Conservation (phyloP, 1,139 yeast species). For the Wickerhamomyces sp. region DNA sequence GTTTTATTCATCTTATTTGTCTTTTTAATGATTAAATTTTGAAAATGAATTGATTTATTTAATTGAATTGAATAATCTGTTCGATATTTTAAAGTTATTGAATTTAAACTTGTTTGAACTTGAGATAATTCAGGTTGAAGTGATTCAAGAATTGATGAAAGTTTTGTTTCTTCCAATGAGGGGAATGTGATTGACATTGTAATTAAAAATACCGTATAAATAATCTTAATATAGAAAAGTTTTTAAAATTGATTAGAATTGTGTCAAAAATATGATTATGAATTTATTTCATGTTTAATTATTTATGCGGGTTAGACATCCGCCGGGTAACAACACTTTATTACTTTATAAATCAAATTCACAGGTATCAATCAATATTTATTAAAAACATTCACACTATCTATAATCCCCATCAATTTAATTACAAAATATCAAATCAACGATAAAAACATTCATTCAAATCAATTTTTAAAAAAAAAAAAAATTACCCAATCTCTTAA, state of each 20-base stretch:
- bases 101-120: constrained; percentile 30
- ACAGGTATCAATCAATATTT: too few species aligned
- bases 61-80: constrained; percentile 37
- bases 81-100: constrained; percentile 35
- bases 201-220: too few species aligned
- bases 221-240: too few species aligned
- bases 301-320: too few species aligned
- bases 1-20: constrained; percentile 5
- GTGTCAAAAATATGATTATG: too few species aligned
- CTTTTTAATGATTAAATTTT: constrained; percentile 15
- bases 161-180: constrained; percentile 31
- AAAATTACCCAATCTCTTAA: neutral
- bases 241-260: too few species aligned
- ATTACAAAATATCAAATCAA: neutral
- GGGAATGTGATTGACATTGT: constrained; percentile 5
- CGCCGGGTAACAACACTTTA: too few species aligned
- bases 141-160: constrained; percentile 32
- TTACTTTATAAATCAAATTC: too few species aligned
- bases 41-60: constrained; percentile 22
- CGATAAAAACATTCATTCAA: neutral
- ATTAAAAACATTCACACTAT: too few species aligned
- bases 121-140: constrained; percentile 32
- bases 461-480: neutral
- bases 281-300: too few species aligned
- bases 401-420: too few species aligned